Evolutionary conservation across 805 yeast genomes (phyloP).

Genomic region (Wickerhamiella siamensis): DNA sequence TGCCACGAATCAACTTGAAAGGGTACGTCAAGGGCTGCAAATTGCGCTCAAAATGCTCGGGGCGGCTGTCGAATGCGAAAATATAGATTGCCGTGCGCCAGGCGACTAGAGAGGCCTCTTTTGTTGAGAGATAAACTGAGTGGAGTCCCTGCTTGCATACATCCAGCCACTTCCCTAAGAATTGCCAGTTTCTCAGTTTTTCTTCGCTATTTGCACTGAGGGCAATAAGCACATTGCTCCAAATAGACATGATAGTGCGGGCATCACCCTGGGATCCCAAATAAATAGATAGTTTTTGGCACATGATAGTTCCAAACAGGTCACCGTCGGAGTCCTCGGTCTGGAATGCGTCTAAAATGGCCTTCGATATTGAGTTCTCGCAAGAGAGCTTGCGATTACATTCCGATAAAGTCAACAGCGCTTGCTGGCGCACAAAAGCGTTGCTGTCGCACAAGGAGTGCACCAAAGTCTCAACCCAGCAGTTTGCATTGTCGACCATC

Average conservation of each 20-base stretch:
- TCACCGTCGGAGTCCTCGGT: not conserved
- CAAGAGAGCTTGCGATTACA: not conserved
- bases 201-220: not conserved
- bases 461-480: constrained; percentile 4
- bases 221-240: constrained; percentile 4
- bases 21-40: constrained; percentile 7
- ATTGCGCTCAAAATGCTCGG: constrained; percentile 4
- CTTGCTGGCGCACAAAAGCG: constrained; percentile 7
- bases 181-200: constrained; percentile 2
- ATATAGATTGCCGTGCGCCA: constrained; percentile 11
- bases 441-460: constrained; percentile 5
- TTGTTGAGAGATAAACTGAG: constrained; percentile 2
- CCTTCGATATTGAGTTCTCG: not conserved
- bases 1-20: constrained; percentile 1
- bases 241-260: constrained; percentile 2
- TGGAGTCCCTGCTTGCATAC: constrained; percentile 7
- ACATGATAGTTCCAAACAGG: not conserved
- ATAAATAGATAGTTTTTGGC: not conserved
- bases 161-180: constrained; percentile 11
- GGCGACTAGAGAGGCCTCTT: constrained; percentile 6
- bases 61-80: constrained; percentile 6
- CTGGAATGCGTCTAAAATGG: not conserved
- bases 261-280: constrained; percentile 5
- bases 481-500: constrained; percentile 2
- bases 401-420: constrained; percentile 3